Conservation (phyloP, 805 yeast genomes). For the Candida germanica region DNA sequence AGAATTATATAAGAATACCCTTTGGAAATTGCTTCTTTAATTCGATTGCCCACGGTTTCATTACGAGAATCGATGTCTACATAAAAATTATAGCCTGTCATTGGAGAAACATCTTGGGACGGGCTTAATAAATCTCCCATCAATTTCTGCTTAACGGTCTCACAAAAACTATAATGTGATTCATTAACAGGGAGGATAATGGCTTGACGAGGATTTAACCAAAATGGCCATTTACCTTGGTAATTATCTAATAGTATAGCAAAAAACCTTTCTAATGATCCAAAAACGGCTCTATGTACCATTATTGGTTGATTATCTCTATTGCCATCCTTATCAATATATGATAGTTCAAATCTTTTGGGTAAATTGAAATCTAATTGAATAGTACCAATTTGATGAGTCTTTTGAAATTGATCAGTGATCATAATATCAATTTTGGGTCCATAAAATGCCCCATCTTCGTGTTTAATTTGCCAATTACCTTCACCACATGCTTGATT, state of each 20-base stretch:
- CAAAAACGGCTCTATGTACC: conserved; percentile 94
- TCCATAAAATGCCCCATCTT: conserved; percentile 98
- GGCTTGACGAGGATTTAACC: conserved; percentile 93
- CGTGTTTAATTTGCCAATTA: conserved; percentile 72
- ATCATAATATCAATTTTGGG: conserved; percentile 90
- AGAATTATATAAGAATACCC: conserved; percentile 80
- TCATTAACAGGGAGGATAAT: conserved; percentile 76
- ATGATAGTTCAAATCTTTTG: conserved; percentile 71
- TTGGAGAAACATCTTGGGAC: conserved; percentile 42
- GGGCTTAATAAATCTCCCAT: conserved; percentile 39
- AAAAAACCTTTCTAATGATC: conserved; percentile 88
- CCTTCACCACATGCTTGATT: conserved; percentile 44
- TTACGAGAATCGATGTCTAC: conserved; percentile 74
- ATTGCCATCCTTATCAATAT: conserved; percentile 50
- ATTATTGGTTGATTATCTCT: conserved; percentile 73
- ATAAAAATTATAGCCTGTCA: conserved; percentile 59
- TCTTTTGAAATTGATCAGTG: conserved; percentile 73
- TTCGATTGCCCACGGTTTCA: conserved; percentile 77
- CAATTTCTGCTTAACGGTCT: conserved; percentile 43
- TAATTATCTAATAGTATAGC: conserved; percentile 89
- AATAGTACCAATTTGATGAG: conserved; percentile 92
- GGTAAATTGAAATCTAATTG: conserved; percentile 96
- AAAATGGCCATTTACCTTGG: conserved; percentile 95
- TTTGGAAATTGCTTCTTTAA: conserved; percentile 70
- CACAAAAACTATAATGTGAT: conserved; percentile 54